phyloP scores from a whole-genome alignment of 176 grass and related monocot genomes.

The Hordeum vulgare region DNA sequence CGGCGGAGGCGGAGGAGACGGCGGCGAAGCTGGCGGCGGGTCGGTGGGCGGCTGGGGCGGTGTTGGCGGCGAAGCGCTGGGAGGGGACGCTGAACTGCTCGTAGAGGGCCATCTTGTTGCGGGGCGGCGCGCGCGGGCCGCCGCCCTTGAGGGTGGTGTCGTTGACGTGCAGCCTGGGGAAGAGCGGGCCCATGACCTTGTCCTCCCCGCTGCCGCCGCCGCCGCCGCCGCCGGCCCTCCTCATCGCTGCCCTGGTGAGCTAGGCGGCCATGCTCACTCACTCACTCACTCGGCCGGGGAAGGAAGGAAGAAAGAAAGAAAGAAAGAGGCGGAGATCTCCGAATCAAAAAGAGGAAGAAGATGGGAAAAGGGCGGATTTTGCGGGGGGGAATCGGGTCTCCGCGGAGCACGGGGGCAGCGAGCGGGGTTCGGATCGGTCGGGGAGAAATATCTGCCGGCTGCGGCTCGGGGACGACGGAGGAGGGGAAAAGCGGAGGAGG shows the following conservation, averaged over 20 bases:
- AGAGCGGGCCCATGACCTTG: slow-evolving; percentile 65
- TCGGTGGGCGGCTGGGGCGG: background rate
- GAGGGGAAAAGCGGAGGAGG: background rate
- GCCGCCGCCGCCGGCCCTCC: slow-evolving; percentile 40
- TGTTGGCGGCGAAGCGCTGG: slow-evolving; percentile 33
- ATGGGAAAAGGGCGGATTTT: background rate
- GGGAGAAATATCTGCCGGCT: background rate
- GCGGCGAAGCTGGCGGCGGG: background rate
- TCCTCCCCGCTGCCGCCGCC: slow-evolving; percentile 31
- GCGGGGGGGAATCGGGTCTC: background rate
- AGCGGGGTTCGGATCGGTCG: background rate
- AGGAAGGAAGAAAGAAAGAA: background rate
- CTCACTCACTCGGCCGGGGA: too few species aligned
- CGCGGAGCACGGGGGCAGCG: background rate
- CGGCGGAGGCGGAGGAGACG: slow-evolving; percentile 31
- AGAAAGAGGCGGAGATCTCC: background rate
- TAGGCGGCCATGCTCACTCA: background rate
- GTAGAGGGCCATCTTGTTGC: slow-evolving; percentile 99
- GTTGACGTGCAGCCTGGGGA: slow-evolving; percentile 92
- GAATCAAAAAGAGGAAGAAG: background rate
- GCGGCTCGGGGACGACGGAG: background rate
- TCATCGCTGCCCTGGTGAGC: background rate
- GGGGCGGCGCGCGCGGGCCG: slow-evolving; percentile 72
- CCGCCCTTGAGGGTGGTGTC: slow-evolving; percentile 68
- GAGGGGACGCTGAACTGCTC: slow-evolving; percentile 87